Evolutionary conservation across 1,284 basidiomycete species (phyloP), one percentile per base, ranked within the genome.

Genomic region (Neotropicomus parvogracilis): DNA sequence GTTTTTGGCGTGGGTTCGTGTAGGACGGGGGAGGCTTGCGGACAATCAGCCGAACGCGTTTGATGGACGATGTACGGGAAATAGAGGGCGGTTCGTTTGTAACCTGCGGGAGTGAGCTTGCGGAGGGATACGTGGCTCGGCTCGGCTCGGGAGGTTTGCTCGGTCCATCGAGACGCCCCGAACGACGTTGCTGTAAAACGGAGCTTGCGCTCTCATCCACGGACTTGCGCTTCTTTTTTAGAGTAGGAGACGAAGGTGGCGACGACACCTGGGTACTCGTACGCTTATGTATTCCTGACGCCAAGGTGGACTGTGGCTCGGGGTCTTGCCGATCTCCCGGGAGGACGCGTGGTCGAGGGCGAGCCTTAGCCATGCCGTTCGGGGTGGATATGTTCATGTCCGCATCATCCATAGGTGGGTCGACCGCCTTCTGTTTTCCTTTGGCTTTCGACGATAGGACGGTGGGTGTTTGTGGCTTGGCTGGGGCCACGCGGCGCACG

Each of bases 41-140:
- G n/a, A 87, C 80, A 29, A 88, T 79, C 31, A 91, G 76, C 41
- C 77, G 79, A 41, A 88, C 70, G 41, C 87, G 80, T 59, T 78
- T 83, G 42, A 83, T 70, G 16, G 60, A 57, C 6, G 61, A 52
- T n/a, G 48, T 53, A 26, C 49, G 52, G 2, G 55, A 47, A 13
- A 59, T 28, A 2, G 46, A 48, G 1, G 47, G 49, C 0, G 33
- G 28, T 24, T 57, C 48, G 14, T 27, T 38, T 0, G 20, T 39
- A 14, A 32, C 17, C 4, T 35, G 42, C 11, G 33, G 36, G 12
- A 40, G 31, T 3, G 32, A 33, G 6, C 14, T 38, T 21, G 40
- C 31, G 8, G 44, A 40, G 26, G 54, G 28, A 20, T 42, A 43
- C 3, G 21, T n/a, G 6, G 28, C 2, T 6, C 40, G 37, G 13